Conservation (phyloP, 805 yeast genomes). For the Candida argentea region DNA sequence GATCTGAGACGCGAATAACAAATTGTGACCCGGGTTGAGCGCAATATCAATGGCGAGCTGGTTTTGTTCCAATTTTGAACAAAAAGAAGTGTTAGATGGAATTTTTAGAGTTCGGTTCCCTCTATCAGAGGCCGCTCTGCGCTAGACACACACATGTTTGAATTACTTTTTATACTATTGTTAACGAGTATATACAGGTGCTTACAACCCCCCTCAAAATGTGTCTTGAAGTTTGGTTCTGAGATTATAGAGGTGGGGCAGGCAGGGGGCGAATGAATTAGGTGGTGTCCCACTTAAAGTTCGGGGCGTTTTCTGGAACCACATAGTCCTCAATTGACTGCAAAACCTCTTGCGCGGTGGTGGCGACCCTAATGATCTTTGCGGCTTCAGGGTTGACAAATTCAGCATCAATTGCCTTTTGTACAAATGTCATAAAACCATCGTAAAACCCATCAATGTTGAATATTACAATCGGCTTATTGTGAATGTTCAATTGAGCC, state of each 20-base stretch:
- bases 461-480: constrained; percentile 68
- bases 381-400: constrained; percentile 63
- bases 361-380: constrained; percentile 58
- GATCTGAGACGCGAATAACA: no score
- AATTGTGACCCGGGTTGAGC: no score
- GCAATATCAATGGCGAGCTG: no score
- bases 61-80: no score
- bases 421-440: constrained; percentile 51
- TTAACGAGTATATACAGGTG: constrained; percentile 1
- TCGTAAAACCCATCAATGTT: constrained; percentile 78
- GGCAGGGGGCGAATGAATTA: not conserved
- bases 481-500: constrained; percentile 82
- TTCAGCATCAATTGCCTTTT: constrained; percentile 49
- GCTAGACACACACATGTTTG: no score
- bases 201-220: not conserved
- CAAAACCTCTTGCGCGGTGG: constrained; percentile 59
- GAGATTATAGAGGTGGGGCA: not conserved
- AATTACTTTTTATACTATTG: no score
- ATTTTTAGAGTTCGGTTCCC: no score
- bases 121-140: no score
- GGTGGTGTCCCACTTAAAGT: constrained; percentile 49
- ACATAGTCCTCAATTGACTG: constrained; percentile 48
- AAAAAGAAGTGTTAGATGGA: no score
- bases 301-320: constrained; percentile 65
- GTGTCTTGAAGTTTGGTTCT: not conserved